These are phyloP conservation scores for Colletotrichum phormii DNA, from an alignment of 2,329 filamentous ascomycete species.

Conservation along the genomic window DNA sequence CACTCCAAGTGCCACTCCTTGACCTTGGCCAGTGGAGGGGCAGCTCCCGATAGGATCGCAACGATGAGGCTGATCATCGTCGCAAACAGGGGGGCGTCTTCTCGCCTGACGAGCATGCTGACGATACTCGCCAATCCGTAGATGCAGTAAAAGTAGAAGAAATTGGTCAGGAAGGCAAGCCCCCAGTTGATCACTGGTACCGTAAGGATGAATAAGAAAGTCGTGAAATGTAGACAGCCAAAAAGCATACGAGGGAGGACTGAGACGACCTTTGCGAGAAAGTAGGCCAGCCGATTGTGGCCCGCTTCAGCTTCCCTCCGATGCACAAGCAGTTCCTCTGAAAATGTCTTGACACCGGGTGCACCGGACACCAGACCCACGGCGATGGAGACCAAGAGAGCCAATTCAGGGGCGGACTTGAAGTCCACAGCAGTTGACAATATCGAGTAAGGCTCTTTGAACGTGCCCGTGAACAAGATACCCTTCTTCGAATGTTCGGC, in stretches of 20 bases:
- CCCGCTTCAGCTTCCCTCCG: slow-evolving; percentile 67
- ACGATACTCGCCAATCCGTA: slow-evolving; percentile 65
- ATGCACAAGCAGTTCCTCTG: slow-evolving; percentile 66
- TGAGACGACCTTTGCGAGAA: slow-evolving; percentile 64
- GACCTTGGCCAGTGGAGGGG: slow-evolving; percentile 61
- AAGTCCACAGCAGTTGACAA: slow-evolving; percentile 65
- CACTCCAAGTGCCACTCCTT: slow-evolving; percentile 64
- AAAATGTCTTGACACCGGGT: slow-evolving; percentile 68
- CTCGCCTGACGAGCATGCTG: slow-evolving; percentile 65
- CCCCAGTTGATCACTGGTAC: slow-evolving; percentile 62
- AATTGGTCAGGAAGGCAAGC: slow-evolving; percentile 60
- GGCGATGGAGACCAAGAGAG: slow-evolving; percentile 63
- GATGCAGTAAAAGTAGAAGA: slow-evolving; percentile 69
- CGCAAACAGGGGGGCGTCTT: slow-evolving; percentile 67
- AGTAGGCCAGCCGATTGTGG: slow-evolving; percentile 67
- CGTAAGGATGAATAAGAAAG: slow-evolving; percentile 60
- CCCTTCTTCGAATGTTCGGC: slow-evolving; percentile 62
- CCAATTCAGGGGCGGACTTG: slow-evolving; percentile 61
- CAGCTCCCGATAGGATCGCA: slow-evolving; percentile 64
- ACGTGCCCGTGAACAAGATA: slow-evolving; percentile 65
- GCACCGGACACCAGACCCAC: slow-evolving; percentile 66
- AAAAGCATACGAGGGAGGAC: slow-evolving; percentile 63
- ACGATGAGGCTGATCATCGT: slow-evolving; percentile 66
- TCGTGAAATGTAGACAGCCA: slow-evolving; percentile 66
- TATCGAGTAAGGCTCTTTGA: slow-evolving; percentile 60